A percentile compares a stretch with the other conserved stretches of the same genome.
These are phyloP conservation scores for Suillus occidentalis DNA, from an alignment of 768 basidiomycete species.

Conservation along the genomic window DNA sequence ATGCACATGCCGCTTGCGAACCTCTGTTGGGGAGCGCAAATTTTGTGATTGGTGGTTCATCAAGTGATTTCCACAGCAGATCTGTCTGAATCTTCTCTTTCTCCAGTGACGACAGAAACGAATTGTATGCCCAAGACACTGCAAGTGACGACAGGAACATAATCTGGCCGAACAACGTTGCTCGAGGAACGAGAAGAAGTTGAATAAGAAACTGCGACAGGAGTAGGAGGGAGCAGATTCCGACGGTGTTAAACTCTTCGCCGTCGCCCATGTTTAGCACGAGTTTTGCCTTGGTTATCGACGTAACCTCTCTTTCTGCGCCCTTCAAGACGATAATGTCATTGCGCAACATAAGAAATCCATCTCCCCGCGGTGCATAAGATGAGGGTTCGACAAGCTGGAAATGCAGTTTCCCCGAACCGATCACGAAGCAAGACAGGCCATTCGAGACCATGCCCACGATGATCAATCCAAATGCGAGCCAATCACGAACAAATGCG, in stretches of 20 bases:
- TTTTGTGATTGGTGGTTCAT: constrained; percentile 13
- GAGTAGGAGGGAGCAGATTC: constrained; percentile 28
- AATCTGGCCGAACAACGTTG: constrained; percentile 33
- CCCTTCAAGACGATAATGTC: constrained; percentile 30
- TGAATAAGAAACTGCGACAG: constrained; percentile 31
- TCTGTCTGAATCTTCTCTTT: constrained; percentile 21
- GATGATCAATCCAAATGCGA: constrained; percentile 29
- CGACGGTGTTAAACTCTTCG: constrained; percentile 15
- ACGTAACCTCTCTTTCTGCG: constrained; percentile 25
- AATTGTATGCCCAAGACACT: constrained; percentile 36
- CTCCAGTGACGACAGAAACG: constrained; percentile 32
- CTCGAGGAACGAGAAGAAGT: constrained; percentile 34
- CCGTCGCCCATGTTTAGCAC: constrained; percentile 14
- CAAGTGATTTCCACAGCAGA: constrained; percentile 19
- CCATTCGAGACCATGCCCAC: constrained; percentile 36
- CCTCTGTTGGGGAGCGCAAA: constrained; percentile 19
- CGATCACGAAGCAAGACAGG: constrained; percentile 30
- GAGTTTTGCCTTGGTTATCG: constrained; percentile 30
- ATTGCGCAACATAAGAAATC: constrained; percentile 21
- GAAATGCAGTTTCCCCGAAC: constrained; percentile 24
- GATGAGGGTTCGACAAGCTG: constrained; percentile 14
- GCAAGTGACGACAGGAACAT: constrained; percentile 34
- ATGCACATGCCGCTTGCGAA: constrained; percentile 14
- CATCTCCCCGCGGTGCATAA: constrained; percentile 27
- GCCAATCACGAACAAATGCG: constrained; percentile 31